These are phyloP conservation scores for Vigna nakashimae DNA, from an alignment of 306 rosid genomes.

Conservation along the genomic window DNA sequence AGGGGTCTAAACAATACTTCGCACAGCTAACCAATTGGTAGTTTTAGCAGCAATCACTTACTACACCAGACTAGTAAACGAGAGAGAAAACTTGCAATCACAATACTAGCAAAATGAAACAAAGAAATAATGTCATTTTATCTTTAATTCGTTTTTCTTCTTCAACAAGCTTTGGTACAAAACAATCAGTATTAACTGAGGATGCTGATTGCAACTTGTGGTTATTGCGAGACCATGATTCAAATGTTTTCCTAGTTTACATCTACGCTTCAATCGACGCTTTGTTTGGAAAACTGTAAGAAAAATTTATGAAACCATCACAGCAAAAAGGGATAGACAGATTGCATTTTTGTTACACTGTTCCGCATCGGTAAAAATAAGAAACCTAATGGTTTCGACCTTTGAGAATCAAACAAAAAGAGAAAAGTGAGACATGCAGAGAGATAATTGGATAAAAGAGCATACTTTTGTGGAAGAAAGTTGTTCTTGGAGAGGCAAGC, in stretches of 20 bases:
- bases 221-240: not conserved
- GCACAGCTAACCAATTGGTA: not conserved
- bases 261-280: not conserved
- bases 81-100: not conserved
- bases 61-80: not conserved
- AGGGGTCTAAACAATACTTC: not conserved
- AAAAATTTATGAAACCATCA: not conserved
- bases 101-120: not conserved
- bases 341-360: no score
- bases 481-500: conserved; percentile 90
- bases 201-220: not conserved
- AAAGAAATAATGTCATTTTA: not conserved
- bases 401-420: conserved; percentile 28
- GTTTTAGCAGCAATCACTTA: not conserved
- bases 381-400: not conserved
- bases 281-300: no score
- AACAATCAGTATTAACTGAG: not conserved
- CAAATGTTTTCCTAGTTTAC: not conserved
- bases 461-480: conserved; percentile 75
- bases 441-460: not conserved
- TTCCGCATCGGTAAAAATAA: not conserved
- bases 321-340: not conserved
- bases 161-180: not conserved
- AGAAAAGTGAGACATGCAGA: not conserved
- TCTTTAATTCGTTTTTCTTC: not conserved